Evolutionary conservation across 257 asterid genomes (phyloP).

Genomic region (Fraxinus cuspidata): DNA sequence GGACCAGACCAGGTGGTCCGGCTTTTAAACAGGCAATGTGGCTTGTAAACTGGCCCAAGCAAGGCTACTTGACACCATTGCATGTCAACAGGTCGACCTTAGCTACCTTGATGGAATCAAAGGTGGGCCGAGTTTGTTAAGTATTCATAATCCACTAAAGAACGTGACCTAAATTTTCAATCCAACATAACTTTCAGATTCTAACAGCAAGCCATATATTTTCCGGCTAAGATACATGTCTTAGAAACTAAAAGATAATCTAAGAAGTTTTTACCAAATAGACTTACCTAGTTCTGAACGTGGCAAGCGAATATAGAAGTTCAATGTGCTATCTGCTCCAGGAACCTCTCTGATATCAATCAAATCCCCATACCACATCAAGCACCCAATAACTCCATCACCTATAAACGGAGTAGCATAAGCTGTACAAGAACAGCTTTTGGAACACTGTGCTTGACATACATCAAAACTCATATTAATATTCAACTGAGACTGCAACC

Average conservation of each 20-base stretch:
- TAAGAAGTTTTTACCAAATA: background rate
- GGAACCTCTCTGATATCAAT: slow-evolving; percentile 22
- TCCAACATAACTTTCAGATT: background rate
- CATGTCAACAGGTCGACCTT: too few species aligned
- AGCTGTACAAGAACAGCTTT: background rate
- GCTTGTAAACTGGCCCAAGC: too few species aligned
- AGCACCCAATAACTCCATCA: slow-evolving; percentile 23
- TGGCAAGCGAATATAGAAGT: slow-evolving; percentile 23
- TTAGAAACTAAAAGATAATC: too few species aligned
- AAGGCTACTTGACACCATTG: too few species aligned
- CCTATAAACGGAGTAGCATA: slow-evolving; percentile 1
- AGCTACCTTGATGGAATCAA: too few species aligned
- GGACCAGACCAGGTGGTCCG: too few species aligned
- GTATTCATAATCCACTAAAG: background rate
- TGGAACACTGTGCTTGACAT: background rate
- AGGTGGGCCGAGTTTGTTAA: too few species aligned
- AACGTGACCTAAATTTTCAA: too few species aligned
- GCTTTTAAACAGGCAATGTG: too few species aligned
- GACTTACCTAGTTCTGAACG: slow-evolving; percentile 34
- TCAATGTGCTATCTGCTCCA: slow-evolving; percentile 6
- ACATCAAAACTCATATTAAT: background rate
- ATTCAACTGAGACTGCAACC: background rate
- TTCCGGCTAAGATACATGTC: background rate
- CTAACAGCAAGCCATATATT: too few species aligned
- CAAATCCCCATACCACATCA: slow-evolving; percentile 31